Base-by-base conservation (phyloP, 305 asterid species). In the Fraxinus nigra region DNA sequence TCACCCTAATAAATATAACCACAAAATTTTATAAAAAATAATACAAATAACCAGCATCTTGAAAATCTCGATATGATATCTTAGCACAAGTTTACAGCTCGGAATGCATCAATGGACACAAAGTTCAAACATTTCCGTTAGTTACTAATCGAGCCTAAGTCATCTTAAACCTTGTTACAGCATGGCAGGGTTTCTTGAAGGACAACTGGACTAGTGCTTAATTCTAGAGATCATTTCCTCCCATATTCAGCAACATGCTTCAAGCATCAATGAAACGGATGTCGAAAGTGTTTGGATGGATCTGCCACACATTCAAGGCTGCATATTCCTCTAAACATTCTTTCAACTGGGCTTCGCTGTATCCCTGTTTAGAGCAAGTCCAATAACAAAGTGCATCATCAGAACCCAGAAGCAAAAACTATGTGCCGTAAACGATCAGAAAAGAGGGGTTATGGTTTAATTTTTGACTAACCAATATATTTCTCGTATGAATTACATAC, bases 321-420 rank as follows among this genome's bases (percentile, higher is more conserved):
- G 99, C 99, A 73, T 94, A 96, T 86, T 96, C 99, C 88, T 96
- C 99, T 72, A 96, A 84, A 79, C 98, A 94, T 83, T 96, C 97
- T 86, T 94, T 96, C 84, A 96, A 83, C 88, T 96, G 99, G 82
- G 92, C 97, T 88, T 94, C 99, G 77, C 95, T 93, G 90, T 96
- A 96, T 87, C 99, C 99, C 98, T 93, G 93, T 82, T 85, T n/a
- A 84, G 80, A 82, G 22, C 76, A 54, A 78, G 76, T 40, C 32
- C 8, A 18, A 14, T 26, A 33, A 59, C 75, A n/a, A 40, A 35
- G 54, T 61, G 24, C 40, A 63, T 34, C 38, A 70, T 26, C 48
- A 61, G 65, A 43, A 63, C n/a, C 34, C 7, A 32, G 34, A 37
- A 61, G 69, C 69, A 67, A 79, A 65, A 79, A 4, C 75, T 69